These are phyloP conservation scores for Rhodotorula sp. DNA, from an alignment of 1,284 basidiomycete genomes.

Conservation along the genomic window DNA sequence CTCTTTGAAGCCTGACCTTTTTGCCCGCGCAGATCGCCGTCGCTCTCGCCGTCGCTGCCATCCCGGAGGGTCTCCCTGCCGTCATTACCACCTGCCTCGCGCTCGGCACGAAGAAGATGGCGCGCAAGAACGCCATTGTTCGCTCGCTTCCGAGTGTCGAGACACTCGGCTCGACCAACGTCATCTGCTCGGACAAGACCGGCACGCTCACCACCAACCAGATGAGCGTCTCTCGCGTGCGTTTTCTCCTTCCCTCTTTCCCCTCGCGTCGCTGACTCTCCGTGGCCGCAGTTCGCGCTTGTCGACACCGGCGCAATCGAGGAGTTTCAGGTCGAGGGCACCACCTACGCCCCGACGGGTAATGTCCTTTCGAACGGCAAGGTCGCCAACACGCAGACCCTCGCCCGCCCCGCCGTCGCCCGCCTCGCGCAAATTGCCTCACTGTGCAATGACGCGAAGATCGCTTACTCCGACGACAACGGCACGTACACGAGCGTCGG, in stretches of 20 bases:
- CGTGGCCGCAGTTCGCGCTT: constrained; percentile 65
- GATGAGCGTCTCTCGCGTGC: constrained; percentile 85
- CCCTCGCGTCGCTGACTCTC: not conserved
- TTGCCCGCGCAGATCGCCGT: constrained; percentile 71
- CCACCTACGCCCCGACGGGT: constrained; percentile 83
- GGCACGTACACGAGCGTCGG: constrained; percentile 79
- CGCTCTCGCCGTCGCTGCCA: constrained; percentile 90
- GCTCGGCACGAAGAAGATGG: constrained; percentile 96
- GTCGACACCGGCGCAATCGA: constrained; percentile 63
- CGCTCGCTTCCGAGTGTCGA: constrained; percentile 94
- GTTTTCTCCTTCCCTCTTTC: constrained; percentile 42
- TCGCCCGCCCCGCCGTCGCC: constrained; percentile 56
- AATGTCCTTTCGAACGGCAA: constrained; percentile 56
- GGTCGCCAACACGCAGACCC: not conserved
- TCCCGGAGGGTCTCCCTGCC: constrained; percentile 91
- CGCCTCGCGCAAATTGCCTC: constrained; percentile 83
- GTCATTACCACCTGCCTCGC: constrained; percentile 96
- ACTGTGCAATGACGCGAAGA: constrained; percentile 89
- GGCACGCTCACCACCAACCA: constrained; percentile 94
- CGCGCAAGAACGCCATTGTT: constrained; percentile 94
- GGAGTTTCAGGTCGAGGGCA: constrained; percentile 81
- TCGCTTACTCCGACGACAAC: constrained; percentile 81
- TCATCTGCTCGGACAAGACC: constrained; percentile 97
- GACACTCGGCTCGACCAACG: constrained; percentile 92
- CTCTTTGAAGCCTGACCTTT: not conserved